Conservation (phyloP, 306 rosid genomes). For the Trichosanthes cucumerina region DNA sequence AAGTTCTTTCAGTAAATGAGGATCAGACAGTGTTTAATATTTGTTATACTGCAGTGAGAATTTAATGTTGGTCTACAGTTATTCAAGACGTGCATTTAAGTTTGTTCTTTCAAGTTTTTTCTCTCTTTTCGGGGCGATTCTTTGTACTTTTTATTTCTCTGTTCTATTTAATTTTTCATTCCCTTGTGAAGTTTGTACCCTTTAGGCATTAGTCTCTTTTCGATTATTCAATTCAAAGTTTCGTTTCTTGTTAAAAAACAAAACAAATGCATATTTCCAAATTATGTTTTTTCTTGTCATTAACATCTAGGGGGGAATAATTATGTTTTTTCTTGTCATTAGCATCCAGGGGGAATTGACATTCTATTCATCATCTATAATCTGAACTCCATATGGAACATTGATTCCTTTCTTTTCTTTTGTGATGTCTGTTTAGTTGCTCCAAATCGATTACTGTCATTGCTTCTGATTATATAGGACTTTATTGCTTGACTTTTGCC, state of each 20-base stretch:
- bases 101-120: no score
- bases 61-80: background rate
- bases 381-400: background rate
- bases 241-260: no score
- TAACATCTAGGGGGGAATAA: no score
- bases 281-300: background rate
- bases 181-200: no score
- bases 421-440: background rate
- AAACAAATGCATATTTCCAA: background rate
- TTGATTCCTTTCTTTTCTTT: background rate
- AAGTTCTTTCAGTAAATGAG: background rate
- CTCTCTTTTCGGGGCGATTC: no score
- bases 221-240: no score
- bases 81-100: background rate
- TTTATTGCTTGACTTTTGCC: background rate
- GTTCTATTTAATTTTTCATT: no score
- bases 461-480: background rate
- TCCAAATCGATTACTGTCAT: background rate
- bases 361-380: conserved; percentile 1
- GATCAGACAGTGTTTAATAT: background rate
- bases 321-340: background rate
- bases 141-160: no score
- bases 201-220: no score
- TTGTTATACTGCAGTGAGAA: background rate
- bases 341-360: background rate